Percentiles rank a stretch among this genome's conserved stretches.
Evolutionary conservation across 768 basidiomycete genomes (phyloP).

Genomic region (Boletus tylopilopsis): DNA sequence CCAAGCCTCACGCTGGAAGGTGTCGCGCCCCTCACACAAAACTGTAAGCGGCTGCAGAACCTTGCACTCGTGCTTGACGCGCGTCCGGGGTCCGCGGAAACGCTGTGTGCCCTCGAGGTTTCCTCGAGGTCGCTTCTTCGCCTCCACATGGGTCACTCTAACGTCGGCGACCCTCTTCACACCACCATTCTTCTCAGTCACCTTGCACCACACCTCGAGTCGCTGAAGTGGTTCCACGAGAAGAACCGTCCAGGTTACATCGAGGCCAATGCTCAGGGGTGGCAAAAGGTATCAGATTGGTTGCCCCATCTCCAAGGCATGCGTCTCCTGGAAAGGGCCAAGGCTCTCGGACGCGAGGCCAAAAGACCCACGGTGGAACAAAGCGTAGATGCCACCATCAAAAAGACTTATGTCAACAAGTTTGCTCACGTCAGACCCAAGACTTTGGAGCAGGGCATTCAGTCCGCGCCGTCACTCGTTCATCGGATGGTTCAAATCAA

Average conservation of each 20-base stretch:
- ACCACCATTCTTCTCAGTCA: slow-evolving; percentile 73
- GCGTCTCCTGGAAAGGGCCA: slow-evolving; percentile 57
- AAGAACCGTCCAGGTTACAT: slow-evolving; percentile 68
- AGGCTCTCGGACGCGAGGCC: slow-evolving; percentile 26
- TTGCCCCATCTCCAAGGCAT: slow-evolving; percentile 71
- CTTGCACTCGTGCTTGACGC: slow-evolving; percentile 66
- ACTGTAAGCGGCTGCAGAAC: slow-evolving; percentile 61
- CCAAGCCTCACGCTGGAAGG: slow-evolving; percentile 63
- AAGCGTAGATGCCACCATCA: slow-evolving; percentile 52
- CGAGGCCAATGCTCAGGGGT: slow-evolving; percentile 61
- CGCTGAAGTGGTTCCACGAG: slow-evolving; percentile 73
- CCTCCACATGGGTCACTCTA: slow-evolving; percentile 74
- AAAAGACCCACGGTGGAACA: slow-evolving; percentile 33
- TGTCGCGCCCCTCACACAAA: slow-evolving; percentile 52
- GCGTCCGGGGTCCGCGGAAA: slow-evolving; percentile 39
- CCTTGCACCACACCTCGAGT: slow-evolving; percentile 66
- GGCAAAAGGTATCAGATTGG: slow-evolving; percentile 66
- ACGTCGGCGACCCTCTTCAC: slow-evolving; percentile 65
- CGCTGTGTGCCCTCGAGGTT: slow-evolving; percentile 42
- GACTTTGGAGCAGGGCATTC: slow-evolving; percentile 33
- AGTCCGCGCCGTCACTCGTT: slow-evolving; percentile 35
- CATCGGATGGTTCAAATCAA: slow-evolving; percentile 39
- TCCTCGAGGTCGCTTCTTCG: slow-evolving; percentile 68
- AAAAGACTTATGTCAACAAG: slow-evolving; percentile 35
- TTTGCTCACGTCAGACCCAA: slow-evolving; percentile 41